Conservation (phyloP, 495 filamentous ascomycete species). For the Sphaerosporella brunnea region DNA sequence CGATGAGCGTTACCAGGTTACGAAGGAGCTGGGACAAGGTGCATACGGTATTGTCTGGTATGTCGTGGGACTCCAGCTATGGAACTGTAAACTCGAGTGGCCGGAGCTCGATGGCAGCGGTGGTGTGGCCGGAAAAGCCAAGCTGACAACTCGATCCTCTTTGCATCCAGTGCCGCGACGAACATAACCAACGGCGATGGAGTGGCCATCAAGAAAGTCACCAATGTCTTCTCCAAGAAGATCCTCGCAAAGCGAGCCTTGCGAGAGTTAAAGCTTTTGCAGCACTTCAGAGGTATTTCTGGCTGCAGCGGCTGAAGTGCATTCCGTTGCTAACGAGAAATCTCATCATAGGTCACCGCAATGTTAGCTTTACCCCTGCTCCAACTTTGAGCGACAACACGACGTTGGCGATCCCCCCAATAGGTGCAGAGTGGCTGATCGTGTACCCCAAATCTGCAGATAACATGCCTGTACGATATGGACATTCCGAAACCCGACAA, state of each 20-base stretch:
- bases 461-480: constrained; percentile 98
- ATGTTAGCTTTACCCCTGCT: constrained; percentile 38
- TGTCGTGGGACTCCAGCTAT: constrained; percentile 20
- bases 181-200: constrained; percentile 83
- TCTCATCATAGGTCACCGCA: constrained; percentile 36
- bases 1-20: constrained; percentile 93
- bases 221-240: constrained; percentile 99
- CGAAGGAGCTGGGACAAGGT: constrained; percentile 93
- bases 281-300: constrained; percentile 68
- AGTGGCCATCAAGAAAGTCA: constrained; percentile 98
- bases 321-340: not conserved
- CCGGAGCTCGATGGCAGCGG: not conserved
- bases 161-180: constrained; percentile 68
- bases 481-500: constrained; percentile 94
- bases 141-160: not conserved
- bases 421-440: not conserved
- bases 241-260: constrained; percentile 94
- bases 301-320: not conserved
- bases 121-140: no score
- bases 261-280: constrained; percentile 94
- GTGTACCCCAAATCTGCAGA: constrained; percentile 35
- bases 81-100: not conserved
- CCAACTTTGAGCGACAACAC: no score
- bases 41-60: constrained; percentile 99
- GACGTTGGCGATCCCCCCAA: no score